Evolutionary conservation across 345 rosid genomes (phyloP), one percentile per base, ranked within the genome.

Genomic region (Hibiscus trionum): DNA sequence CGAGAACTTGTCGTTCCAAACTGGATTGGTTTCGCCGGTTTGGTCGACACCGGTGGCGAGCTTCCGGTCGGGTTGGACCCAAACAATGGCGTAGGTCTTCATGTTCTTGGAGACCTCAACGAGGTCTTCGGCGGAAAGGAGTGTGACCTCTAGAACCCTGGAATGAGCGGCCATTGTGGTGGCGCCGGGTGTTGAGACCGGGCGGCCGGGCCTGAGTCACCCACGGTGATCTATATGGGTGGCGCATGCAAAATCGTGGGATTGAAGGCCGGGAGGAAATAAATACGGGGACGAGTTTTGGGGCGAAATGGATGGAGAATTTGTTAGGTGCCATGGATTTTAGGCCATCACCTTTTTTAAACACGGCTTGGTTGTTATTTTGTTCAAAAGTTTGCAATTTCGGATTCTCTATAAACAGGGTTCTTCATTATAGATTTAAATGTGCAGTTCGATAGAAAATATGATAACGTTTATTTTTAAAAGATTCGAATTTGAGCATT

Each of bases 1-100:
- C 33, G 88, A 88, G 3, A 96, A 88, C 73, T 90, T 93, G 60
- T 96, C 99, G 16, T 96, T 89, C 98, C 99, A 96, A 0, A 79
- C 79, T 0, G 99, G 99, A 72, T 88, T 87, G 11, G 85, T 82
- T 16, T 85, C 79, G 70, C 90, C 93, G 1, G 2, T 70, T 68
- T 85, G 93, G 66, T 96, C 98, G 0, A 96, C 86, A 33, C 88
- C 82, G 0, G 99, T 88, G 1, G 93, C 74, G 29, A 89, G 82
- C 69, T 91, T 93, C 15, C 93, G 77, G 44, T 86, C 84, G 0
- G 93, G 88, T 26, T 88, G 79, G 67, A 93, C 83, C 96, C 96
- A 93, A 0, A 86, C 90, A 0, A 91, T 87, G 0, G 96, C 91
- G 15, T 96, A 96, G 5, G 97, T 90, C 31, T 89, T 88, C 97